Evolutionary conservation across 306 rosid species (phyloP).

Genomic region (Inga leiocalycina): DNA sequence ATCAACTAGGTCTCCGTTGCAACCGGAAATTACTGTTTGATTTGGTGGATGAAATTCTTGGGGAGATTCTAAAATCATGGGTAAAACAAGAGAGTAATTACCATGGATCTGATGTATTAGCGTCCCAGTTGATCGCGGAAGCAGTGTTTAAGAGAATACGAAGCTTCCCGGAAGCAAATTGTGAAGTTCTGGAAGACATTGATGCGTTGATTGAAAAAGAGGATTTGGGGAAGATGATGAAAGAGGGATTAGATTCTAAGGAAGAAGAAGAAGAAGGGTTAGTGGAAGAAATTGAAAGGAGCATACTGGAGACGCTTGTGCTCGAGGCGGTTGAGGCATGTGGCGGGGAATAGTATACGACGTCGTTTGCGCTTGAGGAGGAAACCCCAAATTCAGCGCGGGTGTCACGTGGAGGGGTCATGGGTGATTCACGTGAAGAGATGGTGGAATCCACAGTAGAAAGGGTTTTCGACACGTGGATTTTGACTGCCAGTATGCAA

Average conservation of each 20-base stretch:
- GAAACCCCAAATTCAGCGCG: neutral
- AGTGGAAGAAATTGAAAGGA: conserved; percentile 62
- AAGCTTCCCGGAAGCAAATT: conserved; percentile 60
- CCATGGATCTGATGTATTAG: conserved; percentile 19
- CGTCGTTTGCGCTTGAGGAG: conserved; percentile 32
- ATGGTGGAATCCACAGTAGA: conserved; percentile 21
- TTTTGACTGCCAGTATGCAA: conserved; percentile 11
- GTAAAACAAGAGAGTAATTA: too few relatives aligned
- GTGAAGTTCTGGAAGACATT: conserved; percentile 73
- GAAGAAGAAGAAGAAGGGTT: conserved; percentile 33
- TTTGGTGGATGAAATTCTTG: conserved; percentile 65
- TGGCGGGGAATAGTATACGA: conserved; percentile 22
- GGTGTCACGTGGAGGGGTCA: conserved; percentile 27
- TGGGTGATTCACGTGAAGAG: conserved; percentile 68
- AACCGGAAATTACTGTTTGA: conserved; percentile 66
- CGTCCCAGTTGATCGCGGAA: conserved; percentile 44
- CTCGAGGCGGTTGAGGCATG: conserved; percentile 56
- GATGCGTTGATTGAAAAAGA: conserved; percentile 70
- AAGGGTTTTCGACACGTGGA: neutral
- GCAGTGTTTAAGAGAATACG: conserved; percentile 51
- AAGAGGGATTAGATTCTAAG: conserved; percentile 33
- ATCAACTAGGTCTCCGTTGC: conserved; percentile 40
- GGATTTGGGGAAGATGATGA: conserved; percentile 42
- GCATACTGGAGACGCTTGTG: conserved; percentile 59
- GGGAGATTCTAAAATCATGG: conserved; percentile 37